Evolutionary conservation across 768 basidiomycete genomes (phyloP).

Genomic region (Trametes cubensis): DNA sequence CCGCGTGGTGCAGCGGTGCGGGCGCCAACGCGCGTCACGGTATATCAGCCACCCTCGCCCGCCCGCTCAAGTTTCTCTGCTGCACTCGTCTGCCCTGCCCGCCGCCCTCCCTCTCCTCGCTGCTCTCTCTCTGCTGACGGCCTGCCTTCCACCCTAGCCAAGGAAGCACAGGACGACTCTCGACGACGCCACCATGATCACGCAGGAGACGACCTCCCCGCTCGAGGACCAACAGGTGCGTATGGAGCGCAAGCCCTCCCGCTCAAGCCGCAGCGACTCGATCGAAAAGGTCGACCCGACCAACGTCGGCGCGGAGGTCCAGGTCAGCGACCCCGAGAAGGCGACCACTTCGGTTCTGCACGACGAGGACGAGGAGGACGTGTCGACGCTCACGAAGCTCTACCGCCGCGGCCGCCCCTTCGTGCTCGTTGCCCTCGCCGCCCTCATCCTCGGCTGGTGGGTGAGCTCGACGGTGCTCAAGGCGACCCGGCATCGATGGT

Average conservation of each 20-base stretch:
- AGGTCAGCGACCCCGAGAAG: constrained; percentile 19
- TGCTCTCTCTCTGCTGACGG: neutral
- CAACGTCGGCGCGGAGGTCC: constrained; percentile 25
- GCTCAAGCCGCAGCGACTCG: constrained; percentile 25
- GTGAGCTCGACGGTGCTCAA: constrained; percentile 70
- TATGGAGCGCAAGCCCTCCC: constrained; percentile 31
- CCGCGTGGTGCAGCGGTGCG: constrained; percentile 20
- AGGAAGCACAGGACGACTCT: neutral
- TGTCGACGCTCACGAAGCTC: constrained; percentile 12
- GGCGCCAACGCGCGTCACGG: constrained; percentile 7
- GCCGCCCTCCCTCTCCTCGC: constrained; percentile 3
- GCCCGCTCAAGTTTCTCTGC: constrained; percentile 14
- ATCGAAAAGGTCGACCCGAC: constrained; percentile 33
- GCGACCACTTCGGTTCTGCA: neutral
- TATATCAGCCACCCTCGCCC: constrained; percentile 13
- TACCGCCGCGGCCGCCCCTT: constrained; percentile 31
- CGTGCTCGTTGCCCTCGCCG: constrained; percentile 54
- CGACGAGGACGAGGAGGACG: constrained; percentile 27
- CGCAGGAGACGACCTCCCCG: neutral
- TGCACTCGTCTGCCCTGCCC: constrained; percentile 23
- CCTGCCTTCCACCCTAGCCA: constrained; percentile 1
- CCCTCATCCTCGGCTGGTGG: constrained; percentile 83
- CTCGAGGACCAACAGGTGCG: neutral
- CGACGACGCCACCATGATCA: neutral
- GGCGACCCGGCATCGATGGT: constrained; percentile 79